These are phyloP conservation scores for Didymella segeticola DNA, from an alignment of 2,329 filamentous ascomycete species.

Conservation along the genomic window DNA sequence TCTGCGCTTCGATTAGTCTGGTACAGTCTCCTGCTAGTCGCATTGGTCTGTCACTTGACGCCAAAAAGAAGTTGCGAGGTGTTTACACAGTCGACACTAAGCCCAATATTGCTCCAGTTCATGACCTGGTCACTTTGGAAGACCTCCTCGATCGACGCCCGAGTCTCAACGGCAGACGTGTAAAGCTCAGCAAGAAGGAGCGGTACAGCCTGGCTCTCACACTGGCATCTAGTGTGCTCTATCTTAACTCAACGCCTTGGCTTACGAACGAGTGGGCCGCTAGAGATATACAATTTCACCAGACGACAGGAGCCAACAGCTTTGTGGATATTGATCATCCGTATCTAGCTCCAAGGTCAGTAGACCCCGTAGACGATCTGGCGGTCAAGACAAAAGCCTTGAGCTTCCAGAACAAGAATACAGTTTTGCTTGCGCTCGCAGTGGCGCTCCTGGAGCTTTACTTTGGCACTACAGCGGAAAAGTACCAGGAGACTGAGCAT, in stretches of 20 bases:
- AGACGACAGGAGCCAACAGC: constrained; percentile 22
- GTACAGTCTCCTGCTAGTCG: constrained; percentile 32
- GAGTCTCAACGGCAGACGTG: constrained; percentile 31
- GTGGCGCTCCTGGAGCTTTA: constrained; percentile 47
- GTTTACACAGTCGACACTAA: constrained; percentile 31
- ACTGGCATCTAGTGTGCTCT: constrained; percentile 45
- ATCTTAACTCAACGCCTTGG: constrained; percentile 48
- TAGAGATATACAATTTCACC: constrained; percentile 45
- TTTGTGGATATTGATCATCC: constrained; percentile 42
- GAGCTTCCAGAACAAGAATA: constrained; percentile 44
- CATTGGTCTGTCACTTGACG: constrained; percentile 45
- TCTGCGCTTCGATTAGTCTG: constrained; percentile 45
- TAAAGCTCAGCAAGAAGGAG: constrained; percentile 45
- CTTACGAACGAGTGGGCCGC: constrained; percentile 44
- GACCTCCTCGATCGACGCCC: constrained; percentile 39
- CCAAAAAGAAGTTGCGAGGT: constrained; percentile 40
- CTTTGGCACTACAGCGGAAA: constrained; percentile 44
- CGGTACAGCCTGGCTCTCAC: constrained; percentile 46
- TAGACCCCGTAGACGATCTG: neutral
- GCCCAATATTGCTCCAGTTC: constrained; percentile 18
- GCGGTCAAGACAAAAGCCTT: constrained; percentile 6
- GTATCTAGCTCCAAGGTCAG: constrained; percentile 34
- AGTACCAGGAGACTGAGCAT: constrained; percentile 35
- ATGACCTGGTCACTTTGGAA: constrained; percentile 40
- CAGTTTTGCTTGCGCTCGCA: constrained; percentile 43